Percentiles rank a stretch among this genome's conserved stretches.
Conservation (phyloP, 768 basidiomycete species). For the Leucocoprinus leucothites region DNA sequence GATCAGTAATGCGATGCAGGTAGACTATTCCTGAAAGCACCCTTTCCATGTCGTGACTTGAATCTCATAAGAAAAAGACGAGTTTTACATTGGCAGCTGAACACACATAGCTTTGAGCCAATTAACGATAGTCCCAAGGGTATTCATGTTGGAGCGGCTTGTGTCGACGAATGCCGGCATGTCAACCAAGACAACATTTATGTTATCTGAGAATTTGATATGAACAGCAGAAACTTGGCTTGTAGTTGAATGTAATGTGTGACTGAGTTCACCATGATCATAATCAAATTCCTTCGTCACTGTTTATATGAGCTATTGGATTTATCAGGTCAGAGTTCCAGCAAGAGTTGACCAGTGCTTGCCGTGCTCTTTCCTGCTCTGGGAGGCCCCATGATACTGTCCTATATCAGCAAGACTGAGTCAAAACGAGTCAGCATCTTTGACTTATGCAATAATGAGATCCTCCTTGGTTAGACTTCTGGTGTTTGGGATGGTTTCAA, state of each 20-base stretch:
- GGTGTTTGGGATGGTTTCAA: neutral
- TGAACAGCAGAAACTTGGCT: neutral
- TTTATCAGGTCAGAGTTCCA: neutral
- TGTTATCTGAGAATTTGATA: neutral
- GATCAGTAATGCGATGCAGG: constrained; percentile 11
- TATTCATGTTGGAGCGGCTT: neutral
- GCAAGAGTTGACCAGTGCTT: neutral
- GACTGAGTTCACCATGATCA: neutral
- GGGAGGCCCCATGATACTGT: constrained; percentile 6
- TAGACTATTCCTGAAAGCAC: constrained; percentile 12
- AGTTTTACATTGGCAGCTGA: neutral
- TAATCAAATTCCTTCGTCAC: neutral
- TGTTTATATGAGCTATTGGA: neutral
- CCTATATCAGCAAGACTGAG: neutral
- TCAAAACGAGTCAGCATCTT: no score
- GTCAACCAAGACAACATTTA: constrained; percentile 14
- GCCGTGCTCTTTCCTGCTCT: constrained; percentile 9
- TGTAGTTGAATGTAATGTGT: constrained; percentile 5
- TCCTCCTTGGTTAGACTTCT: neutral
- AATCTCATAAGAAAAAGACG: neutral
- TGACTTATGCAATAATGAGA: constrained; percentile 8
- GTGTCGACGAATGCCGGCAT: constrained; percentile 14
- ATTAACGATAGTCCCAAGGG: constrained; percentile 8
- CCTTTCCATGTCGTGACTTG: neutral
- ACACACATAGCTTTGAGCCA: constrained; percentile 11